Conservation (phyloP, 164 flowering plant genomes). For the Taxillus chinensis region DNA sequence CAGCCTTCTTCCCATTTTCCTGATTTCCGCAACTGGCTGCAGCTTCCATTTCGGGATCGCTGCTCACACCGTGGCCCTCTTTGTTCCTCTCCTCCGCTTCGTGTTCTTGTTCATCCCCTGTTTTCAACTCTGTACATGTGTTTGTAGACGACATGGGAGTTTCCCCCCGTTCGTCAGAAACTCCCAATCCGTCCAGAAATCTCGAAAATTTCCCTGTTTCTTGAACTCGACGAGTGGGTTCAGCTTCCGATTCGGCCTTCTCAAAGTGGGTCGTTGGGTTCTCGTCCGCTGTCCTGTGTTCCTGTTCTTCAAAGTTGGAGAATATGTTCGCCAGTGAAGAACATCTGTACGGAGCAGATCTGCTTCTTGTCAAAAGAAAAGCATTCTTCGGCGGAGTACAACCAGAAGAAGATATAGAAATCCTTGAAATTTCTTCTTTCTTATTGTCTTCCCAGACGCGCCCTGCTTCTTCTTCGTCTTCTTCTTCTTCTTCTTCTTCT, state of each 20-base stretch:
- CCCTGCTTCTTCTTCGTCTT: constrained; percentile 2
- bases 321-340: constrained; percentile 47
- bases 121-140: background rate
- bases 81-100: too few relatives aligned
- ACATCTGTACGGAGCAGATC: constrained; percentile 72
- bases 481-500: constrained; percentile 7
- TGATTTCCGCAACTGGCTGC: background rate
- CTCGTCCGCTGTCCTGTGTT: constrained; percentile 6
- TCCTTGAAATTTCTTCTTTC: constrained; percentile 7
- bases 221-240: constrained; percentile 10
- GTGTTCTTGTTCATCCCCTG: constrained; percentile 1
- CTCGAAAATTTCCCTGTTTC: constrained; percentile 12
- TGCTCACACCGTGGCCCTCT: background rate
- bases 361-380: constrained; percentile 48
- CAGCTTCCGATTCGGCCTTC: constrained; percentile 8
- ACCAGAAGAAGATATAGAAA: constrained; percentile 6
- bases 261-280: constrained; percentile 2
- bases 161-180: background rate
- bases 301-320: constrained; percentile 25
- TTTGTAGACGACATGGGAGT: too few relatives aligned
- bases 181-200: constrained; percentile 10
- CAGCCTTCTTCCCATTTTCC: background rate
- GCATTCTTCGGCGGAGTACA: constrained; percentile 52
- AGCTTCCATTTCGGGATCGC: too few relatives aligned
- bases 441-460: constrained; percentile 10